Conservation (phyloP, 495 filamentous ascomycete genomes). For the Evansstolkia leycettana region DNA sequence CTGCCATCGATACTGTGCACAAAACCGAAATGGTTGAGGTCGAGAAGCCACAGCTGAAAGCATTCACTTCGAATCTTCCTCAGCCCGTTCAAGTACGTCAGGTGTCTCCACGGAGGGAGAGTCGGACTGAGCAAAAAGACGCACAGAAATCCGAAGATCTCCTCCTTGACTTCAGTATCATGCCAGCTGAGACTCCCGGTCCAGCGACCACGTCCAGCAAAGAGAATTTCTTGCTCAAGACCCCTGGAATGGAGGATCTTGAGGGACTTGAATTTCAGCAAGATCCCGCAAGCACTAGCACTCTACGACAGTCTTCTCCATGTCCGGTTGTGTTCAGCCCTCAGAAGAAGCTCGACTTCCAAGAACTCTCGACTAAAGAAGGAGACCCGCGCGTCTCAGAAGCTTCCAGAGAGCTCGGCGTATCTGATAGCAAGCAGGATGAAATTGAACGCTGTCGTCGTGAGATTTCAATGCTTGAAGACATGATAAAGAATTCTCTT, state of each 20-base stretch:
- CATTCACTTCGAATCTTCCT: constrained; percentile 3
- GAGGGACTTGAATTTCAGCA: constrained; percentile 10
- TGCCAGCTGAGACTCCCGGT: background rate
- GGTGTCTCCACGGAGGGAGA: background rate
- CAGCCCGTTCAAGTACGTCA: constrained; percentile 1
- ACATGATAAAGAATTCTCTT: background rate
- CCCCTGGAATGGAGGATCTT: constrained; percentile 9
- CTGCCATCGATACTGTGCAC: too few species aligned
- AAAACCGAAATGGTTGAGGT: background rate
- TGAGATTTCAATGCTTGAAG: background rate
- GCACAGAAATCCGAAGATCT: background rate
- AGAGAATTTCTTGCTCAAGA: constrained; percentile 1
- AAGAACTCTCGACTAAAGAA: background rate
- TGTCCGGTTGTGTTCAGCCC: background rate
- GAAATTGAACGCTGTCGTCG: too few species aligned
- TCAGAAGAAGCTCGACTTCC: background rate
- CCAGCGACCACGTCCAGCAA: background rate
- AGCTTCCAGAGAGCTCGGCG: background rate
- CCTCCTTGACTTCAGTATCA: constrained; percentile 1
- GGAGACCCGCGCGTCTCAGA: background rate
- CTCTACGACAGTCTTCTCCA: background rate
- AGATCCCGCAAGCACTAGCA: background rate
- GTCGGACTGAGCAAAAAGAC: background rate
- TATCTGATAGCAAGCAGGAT: background rate
- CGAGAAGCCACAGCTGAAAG: background rate